Conservation (phyloP, 106 monocot species). For the Allium sativum region DNA sequence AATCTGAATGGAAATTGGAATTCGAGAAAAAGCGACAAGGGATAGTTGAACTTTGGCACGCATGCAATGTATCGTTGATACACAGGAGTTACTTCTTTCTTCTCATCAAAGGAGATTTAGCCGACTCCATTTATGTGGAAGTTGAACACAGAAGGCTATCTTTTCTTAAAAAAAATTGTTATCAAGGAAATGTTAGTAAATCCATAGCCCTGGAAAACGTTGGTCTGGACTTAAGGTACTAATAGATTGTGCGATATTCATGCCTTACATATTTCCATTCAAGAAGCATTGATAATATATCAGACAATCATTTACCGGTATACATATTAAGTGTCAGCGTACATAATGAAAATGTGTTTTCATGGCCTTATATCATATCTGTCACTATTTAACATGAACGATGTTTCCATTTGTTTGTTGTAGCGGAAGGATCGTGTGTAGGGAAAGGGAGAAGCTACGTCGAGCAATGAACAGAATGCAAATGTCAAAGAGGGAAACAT, state of each 20-base stretch:
- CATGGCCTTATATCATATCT: background rate
- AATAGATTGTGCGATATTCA: background rate
- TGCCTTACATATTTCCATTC: background rate
- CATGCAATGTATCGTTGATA: slow-evolving; percentile 67
- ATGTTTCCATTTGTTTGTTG: background rate
- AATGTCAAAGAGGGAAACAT: slow-evolving; percentile 33
- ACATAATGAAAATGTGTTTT: background rate
- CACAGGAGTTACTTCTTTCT: slow-evolving; percentile 90
- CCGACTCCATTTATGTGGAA: slow-evolving; percentile 77
- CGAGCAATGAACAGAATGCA: slow-evolving; percentile 47
- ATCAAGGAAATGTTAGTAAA: slow-evolving; percentile 4
- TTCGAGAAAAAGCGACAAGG: slow-evolving; percentile 61
- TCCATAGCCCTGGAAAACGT: background rate
- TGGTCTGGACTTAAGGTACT: slow-evolving; percentile 40
- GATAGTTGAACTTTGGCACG: slow-evolving; percentile 78
- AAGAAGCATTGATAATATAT: background rate
- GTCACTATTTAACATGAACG: background rate
- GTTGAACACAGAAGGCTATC: slow-evolving; percentile 69
- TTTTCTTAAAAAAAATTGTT: slow-evolving; percentile 36
- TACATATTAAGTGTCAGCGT: background rate
- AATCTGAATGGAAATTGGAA: slow-evolving; percentile 38
- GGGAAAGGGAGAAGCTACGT: slow-evolving; percentile 68
- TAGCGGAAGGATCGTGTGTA: slow-evolving; percentile 43
- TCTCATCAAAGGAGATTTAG: slow-evolving; percentile 73
- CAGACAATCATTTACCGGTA: background rate